Evolutionary conservation across 441 rosid genomes (phyloP).

Genomic region (Syzygium syzygioides): DNA sequence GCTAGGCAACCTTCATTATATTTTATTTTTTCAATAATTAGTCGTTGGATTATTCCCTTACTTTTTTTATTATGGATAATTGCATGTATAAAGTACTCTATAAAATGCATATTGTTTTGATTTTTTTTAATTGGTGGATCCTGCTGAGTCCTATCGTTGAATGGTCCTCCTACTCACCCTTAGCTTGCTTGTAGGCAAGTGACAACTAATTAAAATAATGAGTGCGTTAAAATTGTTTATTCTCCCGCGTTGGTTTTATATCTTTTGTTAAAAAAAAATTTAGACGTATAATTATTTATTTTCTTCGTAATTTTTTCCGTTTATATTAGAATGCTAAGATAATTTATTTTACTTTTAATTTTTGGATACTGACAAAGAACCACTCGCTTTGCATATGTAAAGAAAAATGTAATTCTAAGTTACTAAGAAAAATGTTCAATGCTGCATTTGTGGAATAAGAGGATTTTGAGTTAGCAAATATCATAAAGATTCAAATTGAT

Average conservation of each 20-base stretch:
- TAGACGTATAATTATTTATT: not conserved
- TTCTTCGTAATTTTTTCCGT: not conserved
- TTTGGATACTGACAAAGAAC: not conserved
- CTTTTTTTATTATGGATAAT: not conserved
- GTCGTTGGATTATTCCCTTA: not conserved
- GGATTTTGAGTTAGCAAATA: too few species aligned
- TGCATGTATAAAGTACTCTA: not conserved
- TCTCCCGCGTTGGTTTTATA: too few species aligned
- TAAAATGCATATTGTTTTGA: not conserved
- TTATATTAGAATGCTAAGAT: not conserved
- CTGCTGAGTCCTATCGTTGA: not conserved
- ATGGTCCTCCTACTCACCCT: not conserved
- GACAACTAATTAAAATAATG: not conserved
- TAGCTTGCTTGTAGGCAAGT: not conserved
- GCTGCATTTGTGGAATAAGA: too few species aligned
- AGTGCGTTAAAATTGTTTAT: not conserved
- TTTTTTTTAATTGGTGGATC: not conserved
- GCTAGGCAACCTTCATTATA: not conserved
- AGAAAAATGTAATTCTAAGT: not conserved
- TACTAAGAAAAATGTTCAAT: too few species aligned
- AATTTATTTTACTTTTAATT: not conserved
- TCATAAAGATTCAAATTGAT: too few species aligned
- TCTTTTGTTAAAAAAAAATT: too few species aligned
- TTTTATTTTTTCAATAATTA: not conserved
- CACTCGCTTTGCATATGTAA: accelerated